These are phyloP conservation scores for Kluyveromyces sp. DNA, from an alignment of 1,139 yeast genomes.

Conservation along the genomic window DNA sequence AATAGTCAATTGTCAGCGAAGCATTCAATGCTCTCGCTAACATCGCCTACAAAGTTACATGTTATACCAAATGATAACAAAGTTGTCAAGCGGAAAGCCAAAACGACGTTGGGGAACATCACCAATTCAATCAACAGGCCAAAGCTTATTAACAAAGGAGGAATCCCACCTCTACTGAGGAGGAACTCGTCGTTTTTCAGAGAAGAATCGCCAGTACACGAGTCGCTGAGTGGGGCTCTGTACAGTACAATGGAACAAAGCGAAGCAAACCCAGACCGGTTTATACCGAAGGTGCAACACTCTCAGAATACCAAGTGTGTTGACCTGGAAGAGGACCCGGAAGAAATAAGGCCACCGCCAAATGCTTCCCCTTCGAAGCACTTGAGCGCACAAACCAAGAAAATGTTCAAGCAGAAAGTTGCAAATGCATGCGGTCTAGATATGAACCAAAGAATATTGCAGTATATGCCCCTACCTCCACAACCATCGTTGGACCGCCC, in stretches of 20 bases:
- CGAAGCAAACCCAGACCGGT: constrained; percentile 35
- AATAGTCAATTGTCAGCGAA: constrained; percentile 10
- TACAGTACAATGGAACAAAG: constrained; percentile 9
- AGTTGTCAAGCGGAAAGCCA: constrained; percentile 14
- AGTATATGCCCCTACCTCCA: constrained; percentile 85
- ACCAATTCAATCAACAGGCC: constrained; percentile 9
- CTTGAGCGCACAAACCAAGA: constrained; percentile 61
- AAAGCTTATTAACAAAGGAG: constrained; percentile 7
- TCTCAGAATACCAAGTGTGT: constrained; percentile 23
- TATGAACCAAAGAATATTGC: constrained; percentile 74
- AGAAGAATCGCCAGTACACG: constrained; percentile 15
- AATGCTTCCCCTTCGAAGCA: constrained; percentile 45
- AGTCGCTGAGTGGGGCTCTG: constrained; percentile 5
- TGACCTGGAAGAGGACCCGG: constrained; percentile 34
- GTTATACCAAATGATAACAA: constrained; percentile 20
- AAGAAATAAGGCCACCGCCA: constrained; percentile 32
- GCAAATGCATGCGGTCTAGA: constrained; percentile 94
- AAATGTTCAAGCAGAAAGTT: constrained; percentile 73
- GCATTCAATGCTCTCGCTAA: constrained; percentile 30
- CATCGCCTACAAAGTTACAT: constrained; percentile 43
- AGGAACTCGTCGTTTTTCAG: constrained; percentile 28
- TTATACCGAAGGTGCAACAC: constrained; percentile 47
- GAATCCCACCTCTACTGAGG: constrained; percentile 25
- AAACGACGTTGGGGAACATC: constrained; percentile 10
- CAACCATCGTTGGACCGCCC: constrained; percentile 32